Percentiles rank a stretch among this genome's conserved stretches.
phyloP scores from a whole-genome alignment of 345 rosid species.

The Bruguiera gymnorhiza region DNA sequence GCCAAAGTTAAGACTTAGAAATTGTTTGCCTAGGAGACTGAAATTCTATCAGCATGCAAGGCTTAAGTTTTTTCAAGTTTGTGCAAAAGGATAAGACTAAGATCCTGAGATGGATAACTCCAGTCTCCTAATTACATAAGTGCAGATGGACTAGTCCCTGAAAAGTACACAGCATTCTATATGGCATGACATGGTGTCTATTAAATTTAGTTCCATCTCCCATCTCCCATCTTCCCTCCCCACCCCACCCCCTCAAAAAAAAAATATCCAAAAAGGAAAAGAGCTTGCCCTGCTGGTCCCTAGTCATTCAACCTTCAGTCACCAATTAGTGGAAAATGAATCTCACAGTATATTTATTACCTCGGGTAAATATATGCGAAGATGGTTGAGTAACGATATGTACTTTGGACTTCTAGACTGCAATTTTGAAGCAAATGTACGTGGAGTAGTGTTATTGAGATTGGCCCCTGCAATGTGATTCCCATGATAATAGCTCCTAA shows the following conservation, averaged over 20 bases:
- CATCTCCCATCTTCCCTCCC: not conserved
- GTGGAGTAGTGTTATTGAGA: slow-evolving; percentile 76
- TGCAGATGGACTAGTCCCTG: not conserved
- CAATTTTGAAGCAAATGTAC: slow-evolving; percentile 88
- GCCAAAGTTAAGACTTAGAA: too few species aligned
- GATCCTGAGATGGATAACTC: not conserved
- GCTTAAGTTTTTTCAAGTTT: not conserved
- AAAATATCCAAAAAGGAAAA: not conserved
- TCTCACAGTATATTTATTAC: slow-evolving; percentile 35
- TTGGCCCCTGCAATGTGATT: slow-evolving; percentile 89
- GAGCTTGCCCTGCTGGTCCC: too few species aligned
- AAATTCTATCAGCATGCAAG: not conserved
- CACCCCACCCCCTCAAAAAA: not conserved
- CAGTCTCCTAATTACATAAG: not conserved
- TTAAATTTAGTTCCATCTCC: too few species aligned
- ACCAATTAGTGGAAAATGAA: not conserved
- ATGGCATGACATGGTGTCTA: not conserved
- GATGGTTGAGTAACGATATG: slow-evolving; percentile 97
- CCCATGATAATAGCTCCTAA: slow-evolving; percentile 92
- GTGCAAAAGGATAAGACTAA: not conserved
- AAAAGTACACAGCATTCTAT: not conserved
- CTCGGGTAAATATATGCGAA: slow-evolving; percentile 97
- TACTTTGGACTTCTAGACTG: slow-evolving; percentile 98
- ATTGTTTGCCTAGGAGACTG: too few species aligned
- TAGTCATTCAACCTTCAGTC: too few species aligned